A percentile compares a stretch with the other conserved stretches of the same genome.
Conservation (phyloP, 208 protist genomes). For the Leishmania amazonensis region DNA sequence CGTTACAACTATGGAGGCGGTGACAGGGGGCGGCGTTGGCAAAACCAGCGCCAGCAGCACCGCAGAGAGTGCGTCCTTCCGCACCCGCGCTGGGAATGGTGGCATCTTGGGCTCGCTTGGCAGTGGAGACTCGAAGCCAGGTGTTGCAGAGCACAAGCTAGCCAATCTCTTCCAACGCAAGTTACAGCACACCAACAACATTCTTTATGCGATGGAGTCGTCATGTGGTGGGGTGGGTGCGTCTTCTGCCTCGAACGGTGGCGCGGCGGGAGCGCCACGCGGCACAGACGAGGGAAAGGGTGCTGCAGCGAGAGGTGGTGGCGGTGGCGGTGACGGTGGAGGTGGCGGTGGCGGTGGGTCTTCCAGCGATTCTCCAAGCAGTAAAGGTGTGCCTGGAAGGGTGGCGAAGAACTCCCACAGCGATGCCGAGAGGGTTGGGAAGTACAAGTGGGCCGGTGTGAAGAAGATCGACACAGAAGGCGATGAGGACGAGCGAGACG, state of each 20-base stretch:
- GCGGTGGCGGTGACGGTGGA: slow-evolving; percentile 28
- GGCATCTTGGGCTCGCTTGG: slow-evolving; percentile 19
- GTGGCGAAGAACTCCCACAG: not conserved
- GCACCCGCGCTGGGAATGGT: slow-evolving; percentile 15
- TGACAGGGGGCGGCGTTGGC: slow-evolving; percentile 4
- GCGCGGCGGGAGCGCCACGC: no score
- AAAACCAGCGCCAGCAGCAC: slow-evolving; percentile 5
- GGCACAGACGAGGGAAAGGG: not conserved
- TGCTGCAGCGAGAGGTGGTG: not conserved
- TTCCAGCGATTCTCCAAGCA: not conserved
- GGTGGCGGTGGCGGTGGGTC: slow-evolving; percentile 34
- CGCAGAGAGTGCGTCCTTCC: slow-evolving; percentile 3
- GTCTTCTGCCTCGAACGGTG: not conserved
- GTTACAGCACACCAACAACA: not conserved
- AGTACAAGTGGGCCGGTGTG: slow-evolving; percentile 23
- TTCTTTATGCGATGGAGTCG: slow-evolving; percentile 22
- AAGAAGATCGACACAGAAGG: slow-evolving; percentile 30
- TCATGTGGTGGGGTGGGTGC: slow-evolving; percentile 2
- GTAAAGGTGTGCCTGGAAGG: not conserved
- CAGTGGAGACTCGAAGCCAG: not conserved
- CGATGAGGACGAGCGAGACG: slow-evolving; percentile 78
- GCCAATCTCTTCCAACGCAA: slow-evolving; percentile 24
- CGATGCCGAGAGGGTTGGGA: slow-evolving; percentile 17
- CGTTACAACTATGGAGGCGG: slow-evolving; percentile 28
- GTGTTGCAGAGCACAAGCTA: slow-evolving; percentile 23